Base-by-base conservation (phyloP, 257 asterid species). In the Fraxinus quadrangulata region DNA sequence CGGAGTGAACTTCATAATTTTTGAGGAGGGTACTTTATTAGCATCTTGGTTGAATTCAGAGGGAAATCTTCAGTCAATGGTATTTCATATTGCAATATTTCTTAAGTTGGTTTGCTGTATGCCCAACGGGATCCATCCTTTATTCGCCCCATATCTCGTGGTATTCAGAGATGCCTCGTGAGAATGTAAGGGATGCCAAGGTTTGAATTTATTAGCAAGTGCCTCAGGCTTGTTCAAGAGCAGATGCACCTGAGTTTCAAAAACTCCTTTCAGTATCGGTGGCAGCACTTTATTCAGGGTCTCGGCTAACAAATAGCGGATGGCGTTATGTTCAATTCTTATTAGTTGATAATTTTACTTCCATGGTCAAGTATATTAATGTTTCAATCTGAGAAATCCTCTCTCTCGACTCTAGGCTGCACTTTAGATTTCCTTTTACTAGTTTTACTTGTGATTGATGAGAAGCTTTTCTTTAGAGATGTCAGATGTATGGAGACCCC, bases 161-260 rank as follows among this genome's bases (percentile, higher is more conserved):
- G 97, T 16, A 87, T 93, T 74, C 87, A 88, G 85, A 93, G 99
- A 90, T 95, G 99, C 86, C 90, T 95, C 40, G 94, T 91, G 72
- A 89, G 99, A 91, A 93, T 98, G 97, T 92, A 86, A 79, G 92
- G 80, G 30, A 61, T 83, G 67, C 49, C 73, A 33, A 39, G 82
- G n/a, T 72, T n/a, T 63, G 54, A 21, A 51, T 67, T 71, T 23
- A 65, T 70, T 83, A 51, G 34, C 26, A 70, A 77, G 40, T 86
- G 72, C 40, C 86, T 83, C 91, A 94, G 99, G 99, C 93, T 93
- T 82, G 97, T 91, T 77, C 96, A 95, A 83, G 91, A 90, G 86
- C 86, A 78, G 79, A 71, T 92, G 83, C 81, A 83, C 72, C 85
- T 91, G 81, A 68, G 85, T 83, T 77, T 78, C 33, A 84, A 79